phyloP scores from a whole-genome alignment of 805 yeast species.

The Wickerhamiella azyma region DNA sequence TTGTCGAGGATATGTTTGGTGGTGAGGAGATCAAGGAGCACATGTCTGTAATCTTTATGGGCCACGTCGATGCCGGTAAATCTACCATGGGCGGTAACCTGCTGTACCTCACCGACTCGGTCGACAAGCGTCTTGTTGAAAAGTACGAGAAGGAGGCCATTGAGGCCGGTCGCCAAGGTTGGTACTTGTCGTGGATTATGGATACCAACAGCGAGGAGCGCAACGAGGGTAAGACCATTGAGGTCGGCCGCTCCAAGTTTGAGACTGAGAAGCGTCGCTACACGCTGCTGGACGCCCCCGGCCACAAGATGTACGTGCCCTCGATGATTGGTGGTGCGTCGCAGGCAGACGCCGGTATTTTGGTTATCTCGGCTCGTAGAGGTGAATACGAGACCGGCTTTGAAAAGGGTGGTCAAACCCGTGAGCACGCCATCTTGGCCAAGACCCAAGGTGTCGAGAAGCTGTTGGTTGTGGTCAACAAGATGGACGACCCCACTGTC shows the following conservation, averaged over 20 bases:
- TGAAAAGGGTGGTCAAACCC: conserved; percentile 97
- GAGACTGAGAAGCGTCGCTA: conserved; percentile 97
- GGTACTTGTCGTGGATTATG: conserved; percentile 99
- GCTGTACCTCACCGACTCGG: conserved; percentile 86
- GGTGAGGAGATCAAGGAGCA: conserved; percentile 54
- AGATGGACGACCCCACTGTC: conserved; percentile 98
- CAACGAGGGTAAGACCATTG: conserved; percentile 97
- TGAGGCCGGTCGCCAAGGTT: conserved; percentile 99
- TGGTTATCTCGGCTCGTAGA: conserved; percentile 94
- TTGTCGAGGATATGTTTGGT: conserved; percentile 86
- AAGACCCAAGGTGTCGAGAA: conserved; percentile 97
- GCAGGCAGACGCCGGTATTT: conserved; percentile 96
- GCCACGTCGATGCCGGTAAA: conserved; percentile 99
- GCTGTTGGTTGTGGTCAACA: conserved; percentile 85
- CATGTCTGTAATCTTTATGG: conserved; percentile 94
- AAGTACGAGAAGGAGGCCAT: conserved; percentile 97
- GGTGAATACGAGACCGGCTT: conserved; percentile 99
- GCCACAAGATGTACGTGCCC: conserved; percentile 97
- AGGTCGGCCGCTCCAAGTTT: conserved; percentile 94
- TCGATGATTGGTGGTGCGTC: conserved; percentile 99
- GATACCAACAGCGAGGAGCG: conserved; percentile 98
- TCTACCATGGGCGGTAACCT: conserved; percentile 99
- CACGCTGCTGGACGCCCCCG: conserved; percentile 98
- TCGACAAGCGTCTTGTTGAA: conserved; percentile 96
- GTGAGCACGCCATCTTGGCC: conserved; percentile 95